Conservation (phyloP, 352 stramenopile genomes). For the Pythium dissimile region DNA sequence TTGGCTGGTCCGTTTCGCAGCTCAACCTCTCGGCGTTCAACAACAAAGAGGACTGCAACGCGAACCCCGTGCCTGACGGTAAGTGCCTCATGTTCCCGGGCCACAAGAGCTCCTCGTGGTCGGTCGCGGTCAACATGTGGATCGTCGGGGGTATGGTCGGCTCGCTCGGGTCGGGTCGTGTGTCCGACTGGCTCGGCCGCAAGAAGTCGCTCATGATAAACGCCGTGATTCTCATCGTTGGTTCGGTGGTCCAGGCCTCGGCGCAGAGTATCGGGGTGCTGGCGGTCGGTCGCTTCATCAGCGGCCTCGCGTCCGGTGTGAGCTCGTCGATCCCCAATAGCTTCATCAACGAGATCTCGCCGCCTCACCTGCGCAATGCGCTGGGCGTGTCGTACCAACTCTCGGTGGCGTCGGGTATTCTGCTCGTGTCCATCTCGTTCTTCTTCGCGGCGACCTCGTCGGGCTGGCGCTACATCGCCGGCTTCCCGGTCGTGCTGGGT, state of each 20-base stretch:
- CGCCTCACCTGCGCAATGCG: conserved; percentile 28
- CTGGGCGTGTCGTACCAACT: conserved; percentile 42
- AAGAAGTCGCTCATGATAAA: conserved; percentile 31
- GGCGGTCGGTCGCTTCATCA: conserved; percentile 35
- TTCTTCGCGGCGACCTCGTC: conserved; percentile 44
- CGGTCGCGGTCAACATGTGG: conserved; percentile 42
- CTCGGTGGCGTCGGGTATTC: conserved; percentile 35
- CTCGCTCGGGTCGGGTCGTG: conserved; percentile 29
- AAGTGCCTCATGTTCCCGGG: conserved; percentile 58
- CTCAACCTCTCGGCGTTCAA: conserved; percentile 51
- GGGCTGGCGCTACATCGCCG: conserved; percentile 55
- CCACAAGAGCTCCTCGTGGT: conserved; percentile 49
- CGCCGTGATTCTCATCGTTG: conserved; percentile 35
- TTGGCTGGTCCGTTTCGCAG: conserved; percentile 52
- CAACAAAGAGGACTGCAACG: conserved; percentile 34
- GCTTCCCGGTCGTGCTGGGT: conserved; percentile 46
- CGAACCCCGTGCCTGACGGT: conserved; percentile 28
- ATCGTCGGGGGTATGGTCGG: conserved; percentile 60
- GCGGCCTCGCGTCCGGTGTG: conserved; percentile 43
- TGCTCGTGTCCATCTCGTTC: conserved; percentile 43
- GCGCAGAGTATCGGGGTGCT: conserved; percentile 33
- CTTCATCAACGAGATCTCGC: conserved; percentile 31
- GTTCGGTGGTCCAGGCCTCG: conserved; percentile 25
- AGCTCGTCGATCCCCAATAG: conserved; percentile 18
- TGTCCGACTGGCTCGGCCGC: conserved; percentile 44